Conservation (phyloP, 805 yeast species). For the Kregervanrija delftensis region DNA sequence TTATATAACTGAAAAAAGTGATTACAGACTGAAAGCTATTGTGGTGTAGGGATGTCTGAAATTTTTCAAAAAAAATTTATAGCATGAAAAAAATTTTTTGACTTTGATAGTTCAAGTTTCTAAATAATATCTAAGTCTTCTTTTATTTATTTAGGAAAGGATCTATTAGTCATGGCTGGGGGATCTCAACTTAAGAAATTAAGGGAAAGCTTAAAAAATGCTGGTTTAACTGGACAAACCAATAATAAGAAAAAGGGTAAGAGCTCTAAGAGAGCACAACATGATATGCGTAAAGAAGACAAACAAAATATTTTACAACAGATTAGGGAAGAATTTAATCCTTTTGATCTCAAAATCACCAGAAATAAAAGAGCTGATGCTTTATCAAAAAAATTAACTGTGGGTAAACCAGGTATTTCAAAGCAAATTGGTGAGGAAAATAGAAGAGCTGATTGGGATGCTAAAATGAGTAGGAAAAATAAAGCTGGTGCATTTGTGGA, state of each 20-base stretch:
- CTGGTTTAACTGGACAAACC: constrained; percentile 84
- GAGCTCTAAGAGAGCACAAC: constrained; percentile 42
- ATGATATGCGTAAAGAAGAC: constrained; percentile 67
- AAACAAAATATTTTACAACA: constrained; percentile 45
- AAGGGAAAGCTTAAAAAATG: constrained; percentile 66
- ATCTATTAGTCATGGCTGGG: constrained; percentile 45
- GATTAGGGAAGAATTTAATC: constrained; percentile 81
- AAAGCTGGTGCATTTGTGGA: constrained; percentile 76
- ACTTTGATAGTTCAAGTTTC: not conserved
- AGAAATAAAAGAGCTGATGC: constrained; percentile 53
- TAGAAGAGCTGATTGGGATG: constrained; percentile 56
- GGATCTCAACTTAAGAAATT: constrained; percentile 85
- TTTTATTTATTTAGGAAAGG: constrained; percentile 25
- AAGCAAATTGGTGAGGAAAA: constrained; percentile 64
- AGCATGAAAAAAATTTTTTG: not conserved
- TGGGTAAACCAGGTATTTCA: constrained; percentile 62
- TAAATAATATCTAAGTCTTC: not conserved
- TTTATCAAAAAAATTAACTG: constrained; percentile 39
- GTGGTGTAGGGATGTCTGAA: not conserved
- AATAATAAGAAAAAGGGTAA: constrained; percentile 52
- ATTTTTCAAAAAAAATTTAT: not conserved
- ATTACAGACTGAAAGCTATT: constrained; percentile 1
- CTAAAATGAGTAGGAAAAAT: constrained; percentile 54
- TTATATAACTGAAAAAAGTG: no score
- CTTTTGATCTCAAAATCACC: constrained; percentile 74